A percentile compares a stretch with the other conserved stretches of the same genome.
phyloP scores from a whole-genome alignment of 345 rosid genomes.

The Excoecaria agallocha region DNA sequence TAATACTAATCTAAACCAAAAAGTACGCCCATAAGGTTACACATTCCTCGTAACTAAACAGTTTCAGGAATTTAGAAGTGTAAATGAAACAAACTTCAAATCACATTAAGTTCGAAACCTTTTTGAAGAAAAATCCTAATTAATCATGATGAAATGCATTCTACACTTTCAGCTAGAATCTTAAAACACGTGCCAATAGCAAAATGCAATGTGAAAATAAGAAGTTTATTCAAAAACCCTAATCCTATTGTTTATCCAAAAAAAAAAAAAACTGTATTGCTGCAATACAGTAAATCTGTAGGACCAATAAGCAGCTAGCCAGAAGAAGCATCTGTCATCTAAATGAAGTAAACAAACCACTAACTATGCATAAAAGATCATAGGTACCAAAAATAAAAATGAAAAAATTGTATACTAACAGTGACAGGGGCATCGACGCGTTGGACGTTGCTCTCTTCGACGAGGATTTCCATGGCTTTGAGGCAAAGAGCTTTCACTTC shows the following conservation, averaged over 20 bases:
- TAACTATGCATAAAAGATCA: background rate
- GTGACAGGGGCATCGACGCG: constrained; percentile 98
- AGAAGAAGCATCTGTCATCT: background rate
- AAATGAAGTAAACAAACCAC: background rate
- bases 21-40: background rate
- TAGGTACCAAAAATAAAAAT: too few relatives aligned
- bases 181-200: background rate
- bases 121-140: background rate
- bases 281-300: background rate
- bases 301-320: background rate
- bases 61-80: background rate
- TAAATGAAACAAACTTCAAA: background rate
- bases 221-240: background rate
- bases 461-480: constrained; percentile 94
- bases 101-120: background rate
- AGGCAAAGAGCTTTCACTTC: constrained; percentile 94
- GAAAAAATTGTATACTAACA: constrained; percentile 23
- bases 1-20: background rate
- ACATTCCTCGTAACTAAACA: background rate
- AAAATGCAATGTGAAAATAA: background rate
- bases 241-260: background rate
- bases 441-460: constrained; percentile 97
- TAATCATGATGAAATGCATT: background rate
- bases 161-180: background rate
- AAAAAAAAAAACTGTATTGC: background rate